These are phyloP conservation scores for Fusarium humuli DNA, from an alignment of 2,329 filamentous ascomycete genomes.

Conservation along the genomic window DNA sequence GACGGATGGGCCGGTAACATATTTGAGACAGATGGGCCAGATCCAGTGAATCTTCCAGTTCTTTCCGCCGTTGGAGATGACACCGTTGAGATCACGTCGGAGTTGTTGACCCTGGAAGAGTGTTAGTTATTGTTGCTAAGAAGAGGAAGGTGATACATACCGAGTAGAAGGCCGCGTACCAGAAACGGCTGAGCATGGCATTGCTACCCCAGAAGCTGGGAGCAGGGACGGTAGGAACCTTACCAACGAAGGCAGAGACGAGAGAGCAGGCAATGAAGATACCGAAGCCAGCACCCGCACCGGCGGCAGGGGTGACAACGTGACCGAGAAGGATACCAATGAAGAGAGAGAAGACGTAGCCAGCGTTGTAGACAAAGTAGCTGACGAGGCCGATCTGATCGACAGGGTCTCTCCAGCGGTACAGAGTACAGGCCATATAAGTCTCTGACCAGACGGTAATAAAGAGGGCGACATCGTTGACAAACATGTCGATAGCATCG, in stretches of 20 bases:
- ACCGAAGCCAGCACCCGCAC: constrained; percentile 62
- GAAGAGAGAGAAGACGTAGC: constrained; percentile 62
- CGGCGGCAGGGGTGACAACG: constrained; percentile 53
- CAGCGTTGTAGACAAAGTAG: constrained; percentile 58
- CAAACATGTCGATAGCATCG: constrained; percentile 63
- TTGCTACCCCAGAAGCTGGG: constrained; percentile 58
- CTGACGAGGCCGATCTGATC: constrained; percentile 55
- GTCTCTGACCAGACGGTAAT: constrained; percentile 64
- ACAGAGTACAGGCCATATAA: constrained; percentile 62
- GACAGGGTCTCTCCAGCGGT: constrained; percentile 59
- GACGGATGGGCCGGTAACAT: constrained; percentile 57
- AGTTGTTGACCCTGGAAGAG: constrained; percentile 63
- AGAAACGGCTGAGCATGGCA: constrained; percentile 56
- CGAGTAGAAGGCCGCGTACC: constrained; percentile 65
- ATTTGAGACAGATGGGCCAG: constrained; percentile 59
- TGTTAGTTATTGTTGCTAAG: background rate
- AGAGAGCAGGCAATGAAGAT: constrained; percentile 57
- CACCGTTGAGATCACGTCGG: constrained; percentile 61
- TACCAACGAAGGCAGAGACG: constrained; percentile 52
- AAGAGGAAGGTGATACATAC: constrained; percentile 50
- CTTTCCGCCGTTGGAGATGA: constrained; percentile 57
- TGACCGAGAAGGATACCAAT: constrained; percentile 62
- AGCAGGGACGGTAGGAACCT: constrained; percentile 53
- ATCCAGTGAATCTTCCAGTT: constrained; percentile 65
- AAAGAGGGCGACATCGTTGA: constrained; percentile 64